Evolutionary conservation across 1,284 basidiomycete genomes (phyloP), one percentile per base, ranked within the genome.

Genomic region (Anthracocystis walkeri): DNA sequence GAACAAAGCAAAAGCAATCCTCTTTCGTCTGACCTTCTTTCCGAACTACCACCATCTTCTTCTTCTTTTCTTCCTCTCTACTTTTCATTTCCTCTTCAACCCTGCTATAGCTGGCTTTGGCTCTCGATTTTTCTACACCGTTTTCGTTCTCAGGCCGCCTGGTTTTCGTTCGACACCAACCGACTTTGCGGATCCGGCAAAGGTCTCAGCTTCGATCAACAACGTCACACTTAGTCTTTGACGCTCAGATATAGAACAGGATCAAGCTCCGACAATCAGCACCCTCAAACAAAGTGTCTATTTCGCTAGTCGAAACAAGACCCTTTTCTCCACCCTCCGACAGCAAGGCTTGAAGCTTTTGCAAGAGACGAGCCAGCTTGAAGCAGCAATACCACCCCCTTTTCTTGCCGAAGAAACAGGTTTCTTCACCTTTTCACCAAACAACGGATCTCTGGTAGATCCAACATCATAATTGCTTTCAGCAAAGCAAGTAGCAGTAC

Each of bases 11-110:
- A 48, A 48, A 12, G 12, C 4, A 8, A 29, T 54, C 14, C 27
- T 11, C n/a, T 21, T 4, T 33, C 40, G n/a, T n/a, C 25, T 20
- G 29, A 20, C 38, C 40, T 52, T 56, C 62, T 38, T 44, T 61
- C 49, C 49, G 25, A 16, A 52, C 65, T 40, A 73, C 70, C 70
- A 73, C 65, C 61, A 68, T 49, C 70, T 49, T 23, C 46, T 55
- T 54, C 25, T 41, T 20, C 51, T 21, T 33, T 35, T 18, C 52
- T 29, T 29, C 45, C 40, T 41, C 44, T 35, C 42, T 25, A 21
- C 48, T 27, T 56, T 44, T 40, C 42, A 31, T 20, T 54, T 33
- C 20, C 45, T 33, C 23, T 64, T 64, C 58, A 25, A 25, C 14
- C 20, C 50, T 53, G 51, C 49, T 51, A 51, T 44, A 58, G 49